Evolutionary conservation across 1,139 yeast genomes (phyloP), one percentile per base, ranked within the genome.

Genomic region (Geotrichum reessii): DNA sequence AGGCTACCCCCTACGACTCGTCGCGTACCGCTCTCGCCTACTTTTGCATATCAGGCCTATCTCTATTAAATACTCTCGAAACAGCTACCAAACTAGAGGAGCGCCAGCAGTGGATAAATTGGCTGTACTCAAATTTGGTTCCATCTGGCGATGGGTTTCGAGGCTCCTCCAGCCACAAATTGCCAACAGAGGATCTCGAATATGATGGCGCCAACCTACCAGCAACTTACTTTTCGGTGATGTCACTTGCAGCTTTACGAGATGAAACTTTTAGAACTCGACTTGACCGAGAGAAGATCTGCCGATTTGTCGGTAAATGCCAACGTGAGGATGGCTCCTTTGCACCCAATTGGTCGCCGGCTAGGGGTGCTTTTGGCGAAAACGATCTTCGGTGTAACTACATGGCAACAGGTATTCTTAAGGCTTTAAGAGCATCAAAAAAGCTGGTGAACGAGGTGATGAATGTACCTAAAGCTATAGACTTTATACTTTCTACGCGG

Each of bases 311-410:
- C 1, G 60, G 63, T 2, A 61, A 65, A 48, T 86, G 93, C 65
- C 95, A 87, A 68, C 65, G 77, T 0, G 63, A 66, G 1, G 69
- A 74, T 50, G 97, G 97, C 0, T 75, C 80, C 0, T 80, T 83
- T 63, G 75, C 76, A 44, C 86, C 87, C 1, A 74, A 79, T 17
- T 76, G 78, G 76, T 57, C 60, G 46, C 27, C 55, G 0, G 68
- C 60, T 53, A 78, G 66, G 42, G 65, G 66, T 1, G 80, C 80
- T 1, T 78, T 74, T 66, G 95, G 89, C 17, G 92, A 87, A 55
- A 75, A 77, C 17, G 98, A 91, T 70, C 71, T 88, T 58, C 74
- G 98, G 59, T 83, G 83, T 63, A 81, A 89, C 59, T 89, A 88
- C 75, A 78, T 91, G 64, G 97, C 96, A 0, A 73, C 81, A 2